Conservation (phyloP, 331 rosid species). For the Quercus tomentella region DNA sequence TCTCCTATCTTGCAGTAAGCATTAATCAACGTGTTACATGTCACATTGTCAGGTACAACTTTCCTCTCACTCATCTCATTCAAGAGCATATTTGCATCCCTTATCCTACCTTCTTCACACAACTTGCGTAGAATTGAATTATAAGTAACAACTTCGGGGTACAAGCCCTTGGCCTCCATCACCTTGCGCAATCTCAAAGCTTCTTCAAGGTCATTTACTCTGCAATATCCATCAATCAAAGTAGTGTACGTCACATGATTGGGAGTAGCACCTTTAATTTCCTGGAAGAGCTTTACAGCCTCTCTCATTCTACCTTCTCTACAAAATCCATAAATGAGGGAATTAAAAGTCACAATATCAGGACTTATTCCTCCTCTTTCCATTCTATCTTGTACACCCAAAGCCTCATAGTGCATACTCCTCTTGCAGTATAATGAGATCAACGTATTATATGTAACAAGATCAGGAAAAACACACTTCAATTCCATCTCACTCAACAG, state of each 20-base stretch:
- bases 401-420: conserved; percentile 83
- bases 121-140: conserved; percentile 76
- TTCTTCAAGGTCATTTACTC: conserved; percentile 61
- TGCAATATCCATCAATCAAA: conserved; percentile 77
- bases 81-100: conserved; percentile 78
- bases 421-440: conserved; percentile 65
- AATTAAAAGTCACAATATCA: conserved; percentile 72
- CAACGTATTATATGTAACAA: conserved; percentile 79
- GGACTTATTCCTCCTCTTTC: conserved; percentile 67
- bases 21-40: conserved; percentile 89
- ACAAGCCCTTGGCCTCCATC: conserved; percentile 71
- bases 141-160: conserved; percentile 74
- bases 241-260: conserved; percentile 78
- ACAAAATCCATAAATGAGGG: conserved; percentile 78
- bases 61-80: conserved; percentile 72
- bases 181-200: conserved; percentile 52
- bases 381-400: conserved; percentile 70
- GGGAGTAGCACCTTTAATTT: conserved; percentile 54
- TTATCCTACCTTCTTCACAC: conserved; percentile 75
- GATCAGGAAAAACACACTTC: conserved; percentile 62
- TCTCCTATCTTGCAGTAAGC: conserved; percentile 84
- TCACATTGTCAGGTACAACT: conserved; percentile 68
- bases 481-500: conserved; percentile 68
- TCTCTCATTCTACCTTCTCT: conserved; percentile 86
- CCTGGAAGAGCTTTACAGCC: conserved; percentile 68